Evolutionary conservation across 441 rosid genomes (phyloP).

Genomic region (Populus trichocarpa): DNA sequence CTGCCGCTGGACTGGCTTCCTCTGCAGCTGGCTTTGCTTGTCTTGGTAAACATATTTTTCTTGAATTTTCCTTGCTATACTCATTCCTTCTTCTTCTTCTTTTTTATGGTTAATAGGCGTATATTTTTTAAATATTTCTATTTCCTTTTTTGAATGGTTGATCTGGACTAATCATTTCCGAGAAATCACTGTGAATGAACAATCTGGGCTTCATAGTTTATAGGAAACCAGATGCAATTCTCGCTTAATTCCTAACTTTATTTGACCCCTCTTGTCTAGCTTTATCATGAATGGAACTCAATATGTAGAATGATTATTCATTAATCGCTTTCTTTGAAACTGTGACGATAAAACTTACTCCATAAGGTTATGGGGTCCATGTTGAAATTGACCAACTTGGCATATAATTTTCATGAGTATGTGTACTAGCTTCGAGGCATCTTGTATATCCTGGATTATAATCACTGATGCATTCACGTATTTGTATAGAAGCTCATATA

Average conservation of each 20-base stretch:
- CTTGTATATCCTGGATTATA: not conserved
- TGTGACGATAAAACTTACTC: not conserved
- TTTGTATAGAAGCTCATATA: not conserved
- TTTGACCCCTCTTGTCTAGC: not conserved
- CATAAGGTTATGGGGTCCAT: not conserved
- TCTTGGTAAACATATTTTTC: constrained; percentile 73
- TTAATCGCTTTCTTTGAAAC: not conserved
- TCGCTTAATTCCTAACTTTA: not conserved
- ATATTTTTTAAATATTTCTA: not conserved
- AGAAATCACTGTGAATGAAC: not conserved
- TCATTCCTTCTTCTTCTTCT: constrained; percentile 13
- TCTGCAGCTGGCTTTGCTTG: constrained; percentile 98
- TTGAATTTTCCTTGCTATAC: constrained; percentile 21
- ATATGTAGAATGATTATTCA: not conserved
- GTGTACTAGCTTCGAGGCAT: not conserved
- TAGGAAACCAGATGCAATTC: not conserved
- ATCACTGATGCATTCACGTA: not conserved
- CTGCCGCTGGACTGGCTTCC: constrained; percentile 98
- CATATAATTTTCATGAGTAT: too few species aligned
- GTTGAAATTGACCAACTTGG: not conserved
- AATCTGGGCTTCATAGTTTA: not conserved
- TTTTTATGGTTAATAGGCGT: not conserved
- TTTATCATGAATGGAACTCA: not conserved
- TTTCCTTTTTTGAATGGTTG: not conserved
- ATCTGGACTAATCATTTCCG: not conserved